Evolutionary conservation across 306 rosid species (phyloP), one percentile per base, ranked within the genome.

Genomic region (Mucuna pruriens): DNA sequence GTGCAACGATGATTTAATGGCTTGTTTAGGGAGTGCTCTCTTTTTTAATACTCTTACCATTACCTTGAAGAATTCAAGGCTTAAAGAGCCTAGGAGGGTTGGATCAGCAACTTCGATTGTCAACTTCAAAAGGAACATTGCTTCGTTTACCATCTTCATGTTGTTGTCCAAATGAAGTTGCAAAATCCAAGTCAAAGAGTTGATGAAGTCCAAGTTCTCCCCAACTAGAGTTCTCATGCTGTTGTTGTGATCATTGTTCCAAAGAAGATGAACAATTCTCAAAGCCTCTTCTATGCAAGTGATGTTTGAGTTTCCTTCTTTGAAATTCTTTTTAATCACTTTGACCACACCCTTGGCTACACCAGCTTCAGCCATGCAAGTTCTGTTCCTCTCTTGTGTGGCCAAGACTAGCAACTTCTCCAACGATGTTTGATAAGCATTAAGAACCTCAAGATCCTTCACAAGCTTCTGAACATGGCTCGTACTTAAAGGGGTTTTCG

Each of bases 151-250:
- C 58, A 84, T 10, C 2, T 71, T 49, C 2, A 79, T 67, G 45
- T 89, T 79, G 20, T 82, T 63, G 6, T 72, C 3, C 40, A 48
- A 42, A 46, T 67, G 71, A 49, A 63, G 75, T n/a, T 88, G 61
- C 36, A 94, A 70, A 88, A 87, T 63, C 93, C 89, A 88, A 23
- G 83, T 82, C 84, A 94, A 84, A 0, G 97, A 80, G 10, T 87
- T 82, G 52, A 91, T 79, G 51, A 94, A 83, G 44, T 89, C 87
- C 17, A 72, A n/a, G 86, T 79, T 87, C 57, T 76, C 80, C 9
- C 79, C 58, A 6, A 85, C 85, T 12, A 84, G 67, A 58, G 49
- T 22, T 79, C 84, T 88, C 33, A 76, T 71, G 38, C 70, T 85
- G 6, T 79, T 82, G 9, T 67, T 40, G 11, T 33, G 11, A 33